Evolutionary conservation across 305 asterid genomes (phyloP), one percentile per base, ranked within the genome.

Genomic region (Rubia tinctorum): DNA sequence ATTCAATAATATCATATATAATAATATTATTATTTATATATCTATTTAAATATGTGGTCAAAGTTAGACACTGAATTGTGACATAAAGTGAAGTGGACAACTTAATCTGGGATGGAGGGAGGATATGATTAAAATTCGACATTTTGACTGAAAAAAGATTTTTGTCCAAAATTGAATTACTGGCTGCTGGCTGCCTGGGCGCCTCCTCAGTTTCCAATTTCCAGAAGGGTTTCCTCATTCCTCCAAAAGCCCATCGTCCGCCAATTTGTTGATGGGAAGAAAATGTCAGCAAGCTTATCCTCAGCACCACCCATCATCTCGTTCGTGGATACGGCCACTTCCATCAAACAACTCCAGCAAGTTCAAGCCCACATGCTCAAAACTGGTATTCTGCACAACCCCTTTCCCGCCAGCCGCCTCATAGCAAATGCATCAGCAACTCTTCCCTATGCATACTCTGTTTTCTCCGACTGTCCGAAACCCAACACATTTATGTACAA

Each of bases 351-450:
- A 72, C 78, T 83, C 76, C 81, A 71, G 8, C 85, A 80, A 68
- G 78, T 77, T 55, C 85, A 84, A 27, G 84, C 84, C 69, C 63
- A 77, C 55, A 59, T 79, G 78, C 81, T 84, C 69, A 84, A 84
- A 84, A 74, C 85, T 11, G 82, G 82, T 53, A 51, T 74, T 60
- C 77, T 81, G 17, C 77, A 68, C 20, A 51, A 79, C 13, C 72
- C 84, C 49, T 79, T 66, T 62, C 47, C 82, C 30, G 75, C 76
- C 45, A 77, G 82, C 80, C 86, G 88, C 72, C 82, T 84, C 25
- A 49, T 84, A 55, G 55, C 84, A n/a, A 44, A 69, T 4, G 86
- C 85, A 59, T 68, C 82, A 17, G 72, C 71, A 51, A 27, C 71
- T 68, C 88, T 81, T 60, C 43, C 80, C 47, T 81, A 84, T 69